Percentiles rank a stretch among this genome's conserved stretches.
Conservation (phyloP, 1,284 basidiomycete genomes). For the Hemileia vastatrix region DNA sequence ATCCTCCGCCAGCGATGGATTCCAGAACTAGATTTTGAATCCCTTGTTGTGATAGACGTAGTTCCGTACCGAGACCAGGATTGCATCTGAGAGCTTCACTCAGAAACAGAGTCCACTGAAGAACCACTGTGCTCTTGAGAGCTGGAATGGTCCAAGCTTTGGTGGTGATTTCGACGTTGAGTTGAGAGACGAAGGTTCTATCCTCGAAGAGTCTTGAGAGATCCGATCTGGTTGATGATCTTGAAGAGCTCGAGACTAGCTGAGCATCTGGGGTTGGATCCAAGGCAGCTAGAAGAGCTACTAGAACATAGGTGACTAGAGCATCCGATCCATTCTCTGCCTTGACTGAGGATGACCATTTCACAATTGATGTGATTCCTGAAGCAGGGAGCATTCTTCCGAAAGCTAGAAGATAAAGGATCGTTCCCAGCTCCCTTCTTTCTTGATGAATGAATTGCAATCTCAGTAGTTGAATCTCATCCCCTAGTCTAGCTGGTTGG, state of each 20-base stretch:
- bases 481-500: conserved; percentile 11
- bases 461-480: too few species aligned
- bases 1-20: too few species aligned
- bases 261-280: conserved; percentile 53
- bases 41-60: conserved; percentile 53
- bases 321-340: conserved; percentile 48
- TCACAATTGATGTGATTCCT: conserved; percentile 28
- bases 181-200: conserved; percentile 37
- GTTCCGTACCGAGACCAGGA: conserved; percentile 50
- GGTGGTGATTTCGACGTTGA: conserved; percentile 37
- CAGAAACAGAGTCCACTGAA: conserved; percentile 80
- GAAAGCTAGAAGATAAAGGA: conserved; percentile 38
- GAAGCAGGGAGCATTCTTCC: conserved; percentile 31
- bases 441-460: too few species aligned
- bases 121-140: conserved; percentile 61
- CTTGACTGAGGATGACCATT: conserved; percentile 22
- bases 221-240: conserved; percentile 28
- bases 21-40: too few species aligned
- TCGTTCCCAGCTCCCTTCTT: too few species aligned
- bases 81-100: conserved; percentile 65
- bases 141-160: conserved; percentile 61
- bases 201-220: conserved; percentile 35
- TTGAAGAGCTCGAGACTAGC: conserved; percentile 22
- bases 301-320: conserved; percentile 62
- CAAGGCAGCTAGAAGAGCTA: conserved; percentile 58